phyloP scores from a whole-genome alignment of 257 asterid species.

The Scutellaria minor region DNA sequence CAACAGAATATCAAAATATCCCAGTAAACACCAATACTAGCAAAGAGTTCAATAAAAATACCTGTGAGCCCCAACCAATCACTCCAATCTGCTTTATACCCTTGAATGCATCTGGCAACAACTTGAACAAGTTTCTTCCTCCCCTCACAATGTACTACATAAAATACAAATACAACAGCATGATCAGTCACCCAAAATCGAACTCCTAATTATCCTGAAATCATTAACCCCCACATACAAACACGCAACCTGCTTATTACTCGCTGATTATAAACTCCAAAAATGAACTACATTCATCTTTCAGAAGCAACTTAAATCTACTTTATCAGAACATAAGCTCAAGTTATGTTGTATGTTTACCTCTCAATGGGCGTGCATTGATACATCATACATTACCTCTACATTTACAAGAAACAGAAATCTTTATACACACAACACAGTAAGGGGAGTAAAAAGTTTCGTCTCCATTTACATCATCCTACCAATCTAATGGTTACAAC shows the following conservation, averaged over 20 bases:
- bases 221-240: neutral
- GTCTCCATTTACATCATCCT: constrained; percentile 3
- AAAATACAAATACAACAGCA: constrained; percentile 5
- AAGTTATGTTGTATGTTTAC: neutral
- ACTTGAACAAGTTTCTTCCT: constrained; percentile 86
- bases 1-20: neutral
- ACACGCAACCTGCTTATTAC: neutral
- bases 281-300: neutral
- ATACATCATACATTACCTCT: neutral
- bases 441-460: neutral
- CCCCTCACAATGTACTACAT: constrained; percentile 92
- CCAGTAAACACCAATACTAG: neutral
- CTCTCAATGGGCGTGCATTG: neutral
- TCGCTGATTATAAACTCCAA: neutral
- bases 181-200: constrained; percentile 6
- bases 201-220: constrained; percentile 8
- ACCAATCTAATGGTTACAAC: neutral
- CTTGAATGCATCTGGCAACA: constrained; percentile 89
- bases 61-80: constrained; percentile 99
- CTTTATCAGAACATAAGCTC: neutral
- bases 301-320: constrained; percentile 7
- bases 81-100: constrained; percentile 97
- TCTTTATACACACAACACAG: neutral
- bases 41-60: constrained; percentile 24
- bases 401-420: neutral